Evolutionary conservation across 192 early-diverging fungal genomes (phyloP).

Genomic region (Coemansia sp.): DNA sequence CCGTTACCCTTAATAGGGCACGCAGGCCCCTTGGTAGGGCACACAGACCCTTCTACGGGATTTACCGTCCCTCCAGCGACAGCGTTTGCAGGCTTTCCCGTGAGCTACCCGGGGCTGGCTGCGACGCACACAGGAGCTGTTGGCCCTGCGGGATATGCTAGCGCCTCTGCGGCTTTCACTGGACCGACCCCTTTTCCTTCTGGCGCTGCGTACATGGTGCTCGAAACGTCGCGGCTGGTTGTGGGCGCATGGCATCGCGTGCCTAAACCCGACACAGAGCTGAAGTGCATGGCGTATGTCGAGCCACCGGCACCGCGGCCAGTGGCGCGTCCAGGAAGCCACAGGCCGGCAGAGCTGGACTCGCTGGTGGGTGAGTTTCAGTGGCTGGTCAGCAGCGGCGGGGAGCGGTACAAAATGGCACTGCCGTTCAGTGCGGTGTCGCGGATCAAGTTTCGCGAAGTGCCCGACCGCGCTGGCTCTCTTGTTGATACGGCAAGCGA

Average conservation of each 20-base stretch:
- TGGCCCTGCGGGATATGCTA: background rate
- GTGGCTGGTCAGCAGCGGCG: conserved; percentile 48
- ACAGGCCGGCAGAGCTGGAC: conserved; percentile 52
- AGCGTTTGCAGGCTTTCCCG: background rate
- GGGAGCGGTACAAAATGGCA: conserved; percentile 54
- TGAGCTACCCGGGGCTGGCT: background rate
- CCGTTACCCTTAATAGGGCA: background rate
- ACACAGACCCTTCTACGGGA: background rate
- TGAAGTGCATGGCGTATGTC: conserved; percentile 48
- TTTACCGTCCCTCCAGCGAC: background rate
- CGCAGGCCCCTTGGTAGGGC: background rate
- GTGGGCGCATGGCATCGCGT: conserved; percentile 52
- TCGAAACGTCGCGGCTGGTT: conserved; percentile 35
- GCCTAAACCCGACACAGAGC: conserved; percentile 44
- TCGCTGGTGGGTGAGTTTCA: conserved; percentile 53
- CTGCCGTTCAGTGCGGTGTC: conserved; percentile 47
- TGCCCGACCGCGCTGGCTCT: conserved; percentile 29
- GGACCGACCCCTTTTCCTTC: background rate
- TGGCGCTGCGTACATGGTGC: conserved; percentile 47
- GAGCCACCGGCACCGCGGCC: conserved; percentile 49
- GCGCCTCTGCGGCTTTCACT: background rate
- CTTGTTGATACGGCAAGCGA: conserved; percentile 35
- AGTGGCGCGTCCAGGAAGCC: conserved; percentile 52
- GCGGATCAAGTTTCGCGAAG: conserved; percentile 48
- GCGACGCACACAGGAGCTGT: no score